Evolutionary conservation across 768 basidiomycete species (phyloP).

Genomic region (Collybia nuda): DNA sequence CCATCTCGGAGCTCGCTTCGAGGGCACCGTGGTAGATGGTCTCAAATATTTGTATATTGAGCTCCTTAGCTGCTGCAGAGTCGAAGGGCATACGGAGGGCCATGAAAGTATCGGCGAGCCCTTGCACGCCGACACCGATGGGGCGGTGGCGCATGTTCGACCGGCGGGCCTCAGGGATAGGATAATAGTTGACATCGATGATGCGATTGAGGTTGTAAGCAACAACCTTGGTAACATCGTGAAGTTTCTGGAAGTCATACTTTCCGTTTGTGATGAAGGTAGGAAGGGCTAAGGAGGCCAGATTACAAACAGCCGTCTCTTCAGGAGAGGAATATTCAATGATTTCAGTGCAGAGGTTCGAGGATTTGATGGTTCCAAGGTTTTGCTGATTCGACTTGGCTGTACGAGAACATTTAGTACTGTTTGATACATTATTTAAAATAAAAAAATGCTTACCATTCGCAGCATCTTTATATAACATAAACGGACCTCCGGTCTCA

Average conservation of each 20-base stretch:
- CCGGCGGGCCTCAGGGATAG: conserved; percentile 83
- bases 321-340: conserved; percentile 98
- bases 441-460: conserved; percentile 63
- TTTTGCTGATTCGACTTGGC: conserved; percentile 99
- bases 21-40: conserved; percentile 97
- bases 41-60: conserved; percentile 97
- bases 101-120: conserved; percentile 98
- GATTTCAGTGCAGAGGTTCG: conserved; percentile 98
- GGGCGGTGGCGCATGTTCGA: conserved; percentile 98
- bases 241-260: conserved; percentile 95
- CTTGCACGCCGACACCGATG: conserved; percentile 96
- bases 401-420: conserved; percentile 24
- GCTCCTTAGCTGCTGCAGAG: conserved; percentile 76
- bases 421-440: not conserved
- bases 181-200: conserved; percentile 96
- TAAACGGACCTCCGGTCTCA: conserved; percentile 98
- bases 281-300: conserved; percentile 94
- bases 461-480: conserved; percentile 96
- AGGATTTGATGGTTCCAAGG: conserved; percentile 98
- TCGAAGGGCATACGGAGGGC: conserved; percentile 95
- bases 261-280: conserved; percentile 79
- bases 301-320: conserved; percentile 97
- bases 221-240: conserved; percentile 92
- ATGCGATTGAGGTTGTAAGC: conserved; percentile 90
- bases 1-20: conserved; percentile 89